Base-by-base conservation (phyloP, 208 protist genomes). In the Wallacemonas sp. region DNA sequence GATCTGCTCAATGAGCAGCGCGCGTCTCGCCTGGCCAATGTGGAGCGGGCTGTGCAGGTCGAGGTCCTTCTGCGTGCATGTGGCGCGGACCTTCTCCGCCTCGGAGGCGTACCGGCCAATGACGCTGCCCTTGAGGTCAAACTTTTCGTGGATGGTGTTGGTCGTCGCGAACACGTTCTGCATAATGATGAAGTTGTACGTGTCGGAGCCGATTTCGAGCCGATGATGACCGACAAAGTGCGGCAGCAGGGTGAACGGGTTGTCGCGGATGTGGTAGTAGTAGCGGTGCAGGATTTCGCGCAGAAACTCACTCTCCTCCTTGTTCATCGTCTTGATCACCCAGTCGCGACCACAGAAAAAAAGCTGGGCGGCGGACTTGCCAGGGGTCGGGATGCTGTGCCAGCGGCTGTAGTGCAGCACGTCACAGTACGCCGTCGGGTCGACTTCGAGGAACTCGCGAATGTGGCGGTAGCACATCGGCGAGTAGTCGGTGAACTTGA, bases 301-400 rank as follows among this genome's bases (percentile, higher is more conserved):
- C n/a, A 98, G 64, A 70, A 98, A 95, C 25, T 80, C 66, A 59
- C 82, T 93, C 77, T 98, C 95, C 59, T 83, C 64, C 18, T 81
- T 72, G 12, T 79, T 97, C 91, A 97, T 97, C 16, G 91, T 98
- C 77, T 98, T 98, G 63, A 98, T 91, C 31, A 98, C 87, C 84
- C 88, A 98, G 74, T 95, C 79, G 10, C 86, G 82, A 11, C 88
- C 91, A 46, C 91, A 96, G 74, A 97, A 98, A 69, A 96, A 98
- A 10, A 98, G 79, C 41, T 92, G 87, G 7, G 93, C 86, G 14
- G 80, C 80, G 1, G 89, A 96, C 77, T 97, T 97, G 52, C 91
- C 93, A 0, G 93, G 89, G 0, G 92, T 94, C 2, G 88, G 89
- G 41, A 93, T 90, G 74, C 91, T 96, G 59, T 89, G 85, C 87